phyloP scores from a whole-genome alignment of 345 rosid genomes.

The Turnera subulata region DNA sequence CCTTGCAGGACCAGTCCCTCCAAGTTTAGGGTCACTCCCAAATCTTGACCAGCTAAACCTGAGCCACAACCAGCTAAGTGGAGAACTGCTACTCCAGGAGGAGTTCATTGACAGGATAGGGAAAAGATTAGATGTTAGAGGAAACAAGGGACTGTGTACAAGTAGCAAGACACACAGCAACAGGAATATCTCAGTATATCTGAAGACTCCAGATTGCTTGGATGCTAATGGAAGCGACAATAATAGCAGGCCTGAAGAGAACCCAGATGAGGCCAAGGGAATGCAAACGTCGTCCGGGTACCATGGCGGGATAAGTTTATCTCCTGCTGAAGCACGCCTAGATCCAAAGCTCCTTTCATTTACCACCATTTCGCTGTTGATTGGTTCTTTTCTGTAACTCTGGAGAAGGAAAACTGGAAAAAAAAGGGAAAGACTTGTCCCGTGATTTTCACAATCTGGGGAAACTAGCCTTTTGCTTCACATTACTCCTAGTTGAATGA shows the following conservation, averaged over 20 bases:
- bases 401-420: too few relatives aligned
- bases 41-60: slow-evolving; percentile 37
- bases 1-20: slow-evolving; percentile 36
- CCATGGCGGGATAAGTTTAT: slow-evolving; percentile 24
- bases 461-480: background rate
- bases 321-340: background rate
- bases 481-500: background rate
- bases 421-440: too few relatives aligned
- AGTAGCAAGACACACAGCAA: slow-evolving; percentile 15
- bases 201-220: slow-evolving; percentile 27
- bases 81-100: slow-evolving; percentile 26
- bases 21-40: slow-evolving; percentile 31
- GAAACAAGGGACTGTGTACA: slow-evolving; percentile 35
- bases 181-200: slow-evolving; percentile 20
- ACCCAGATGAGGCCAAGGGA: slow-evolving; percentile 24
- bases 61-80: slow-evolving; percentile 36
- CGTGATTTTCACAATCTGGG: too few relatives aligned
- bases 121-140: slow-evolving; percentile 38
- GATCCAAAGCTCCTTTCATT: background rate
- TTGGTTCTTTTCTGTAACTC: slow-evolving; percentile 3
- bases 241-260: slow-evolving; percentile 11
- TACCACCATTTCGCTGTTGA: background rate
- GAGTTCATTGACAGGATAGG: slow-evolving; percentile 39
- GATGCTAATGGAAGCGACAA: slow-evolving; percentile 5
- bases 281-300: slow-evolving; percentile 9